phyloP scores from a whole-genome alignment of 2,329 filamentous ascomycete genomes.

The Calycina marina region DNA sequence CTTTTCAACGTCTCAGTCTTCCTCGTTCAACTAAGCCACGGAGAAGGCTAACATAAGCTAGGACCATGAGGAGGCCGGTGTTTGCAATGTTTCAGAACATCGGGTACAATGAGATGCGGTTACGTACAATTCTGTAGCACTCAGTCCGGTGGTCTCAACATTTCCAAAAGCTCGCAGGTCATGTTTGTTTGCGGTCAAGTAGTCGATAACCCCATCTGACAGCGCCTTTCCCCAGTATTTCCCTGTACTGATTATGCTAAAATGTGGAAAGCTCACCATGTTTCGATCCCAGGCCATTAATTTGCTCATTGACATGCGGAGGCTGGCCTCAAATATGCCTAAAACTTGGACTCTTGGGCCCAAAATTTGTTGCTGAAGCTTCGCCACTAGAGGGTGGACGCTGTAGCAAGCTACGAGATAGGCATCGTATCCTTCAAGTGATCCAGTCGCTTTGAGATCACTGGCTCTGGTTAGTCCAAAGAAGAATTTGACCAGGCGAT shows the following conservation, averaged over 20 bases:
- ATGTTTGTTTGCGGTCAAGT: constrained; percentile 30
- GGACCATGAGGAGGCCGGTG: too few species aligned
- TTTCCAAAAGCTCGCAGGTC: constrained; percentile 48
- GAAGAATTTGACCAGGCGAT: too few species aligned
- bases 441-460: constrained; percentile 27
- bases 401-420: constrained; percentile 84
- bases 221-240: constrained; percentile 69
- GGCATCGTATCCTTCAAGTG: constrained; percentile 45
- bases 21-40: too few species aligned
- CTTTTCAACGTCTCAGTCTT: too few species aligned
- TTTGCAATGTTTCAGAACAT: too few species aligned
- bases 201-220: constrained; percentile 43
- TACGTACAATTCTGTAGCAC: constrained; percentile 68
- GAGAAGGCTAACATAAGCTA: too few species aligned
- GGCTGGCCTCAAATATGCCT: constrained; percentile 79
- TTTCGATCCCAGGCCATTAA: too few species aligned
- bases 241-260: constrained; percentile 84
- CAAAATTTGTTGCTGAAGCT: constrained; percentile 8
- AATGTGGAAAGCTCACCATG: constrained; percentile 29
- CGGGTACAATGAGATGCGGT: too few species aligned
- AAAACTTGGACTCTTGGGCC: constrained; percentile 43
- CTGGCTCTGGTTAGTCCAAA: too few species aligned
- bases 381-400: constrained; percentile 59
- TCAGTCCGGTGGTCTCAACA: constrained; percentile 68
- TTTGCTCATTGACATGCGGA: constrained; percentile 32